These are phyloP conservation scores for Globisporangium nagaii DNA, from an alignment of 352 stramenopile species.

Conservation along the genomic window DNA sequence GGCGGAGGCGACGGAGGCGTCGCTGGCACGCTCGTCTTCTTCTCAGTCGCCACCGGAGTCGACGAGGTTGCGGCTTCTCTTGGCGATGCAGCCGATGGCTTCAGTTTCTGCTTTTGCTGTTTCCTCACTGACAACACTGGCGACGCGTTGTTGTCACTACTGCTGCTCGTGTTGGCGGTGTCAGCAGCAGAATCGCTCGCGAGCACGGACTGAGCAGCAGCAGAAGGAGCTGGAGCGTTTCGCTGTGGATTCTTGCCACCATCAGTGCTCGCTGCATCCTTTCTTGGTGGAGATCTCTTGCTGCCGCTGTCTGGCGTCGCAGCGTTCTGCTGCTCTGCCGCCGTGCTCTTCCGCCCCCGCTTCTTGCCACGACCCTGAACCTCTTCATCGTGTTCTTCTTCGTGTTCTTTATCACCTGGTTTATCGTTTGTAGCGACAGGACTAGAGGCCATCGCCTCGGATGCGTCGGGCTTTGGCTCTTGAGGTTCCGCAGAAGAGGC, in stretches of 20 bases:
- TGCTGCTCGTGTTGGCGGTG: too few relatives aligned
- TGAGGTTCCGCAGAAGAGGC: background rate
- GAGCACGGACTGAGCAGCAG: background rate
- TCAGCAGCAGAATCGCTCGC: background rate
- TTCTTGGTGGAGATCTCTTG: background rate
- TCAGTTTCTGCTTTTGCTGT: slow-evolving; percentile 2
- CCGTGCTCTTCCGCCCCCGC: background rate
- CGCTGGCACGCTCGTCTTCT: background rate
- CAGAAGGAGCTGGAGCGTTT: background rate
- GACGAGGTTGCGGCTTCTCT: background rate
- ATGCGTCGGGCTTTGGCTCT: background rate
- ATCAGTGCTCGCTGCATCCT: too few relatives aligned
- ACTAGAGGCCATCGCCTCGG: background rate
- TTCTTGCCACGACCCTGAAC: background rate
- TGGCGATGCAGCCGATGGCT: background rate
- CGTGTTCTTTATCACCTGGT: background rate
- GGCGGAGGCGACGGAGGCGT: background rate
- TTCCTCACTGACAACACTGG: background rate
- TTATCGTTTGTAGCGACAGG: background rate
- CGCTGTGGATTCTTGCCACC: background rate
- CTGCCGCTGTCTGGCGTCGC: background rate
- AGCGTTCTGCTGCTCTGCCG: background rate
- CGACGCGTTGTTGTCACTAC: background rate
- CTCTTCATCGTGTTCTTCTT: background rate
- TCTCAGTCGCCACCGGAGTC: background rate